Conservation (phyloP, 306 rosid species). For the Pterocarpus santalinus region DNA sequence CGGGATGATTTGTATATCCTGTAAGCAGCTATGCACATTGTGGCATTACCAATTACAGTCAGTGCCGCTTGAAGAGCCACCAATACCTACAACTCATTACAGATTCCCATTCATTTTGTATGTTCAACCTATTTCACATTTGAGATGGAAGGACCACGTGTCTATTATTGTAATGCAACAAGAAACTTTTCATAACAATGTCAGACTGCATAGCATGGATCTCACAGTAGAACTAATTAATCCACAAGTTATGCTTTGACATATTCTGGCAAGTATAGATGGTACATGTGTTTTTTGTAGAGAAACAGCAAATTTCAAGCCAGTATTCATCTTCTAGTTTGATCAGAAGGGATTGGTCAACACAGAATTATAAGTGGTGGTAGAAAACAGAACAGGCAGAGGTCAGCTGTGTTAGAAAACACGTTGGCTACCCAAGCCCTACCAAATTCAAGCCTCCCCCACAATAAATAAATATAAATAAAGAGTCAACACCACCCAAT, state of each 20-base stretch:
- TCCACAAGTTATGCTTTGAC: neutral
- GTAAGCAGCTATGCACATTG: conserved; percentile 93
- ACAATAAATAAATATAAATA: too few species aligned
- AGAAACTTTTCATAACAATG: conserved; percentile 16
- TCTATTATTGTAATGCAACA: conserved; percentile 37
- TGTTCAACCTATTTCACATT: conserved; percentile 36
- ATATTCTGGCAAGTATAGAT: neutral
- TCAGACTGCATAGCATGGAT: conserved; percentile 4
- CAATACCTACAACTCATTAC: conserved; percentile 73
- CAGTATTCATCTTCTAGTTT: neutral
- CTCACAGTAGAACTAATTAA: conserved; percentile 14
- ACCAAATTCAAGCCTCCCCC: too few species aligned
- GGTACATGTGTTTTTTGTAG: neutral
- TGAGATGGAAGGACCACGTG: conserved; percentile 33
- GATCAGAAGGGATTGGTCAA: conserved; percentile 25
- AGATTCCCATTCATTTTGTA: conserved; percentile 33
- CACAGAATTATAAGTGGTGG: neutral
- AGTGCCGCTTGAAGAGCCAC: conserved; percentile 96
- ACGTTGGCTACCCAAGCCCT: neutral
- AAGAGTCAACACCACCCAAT: too few species aligned
- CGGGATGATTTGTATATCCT: conserved; percentile 80
- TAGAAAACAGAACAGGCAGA: neutral
- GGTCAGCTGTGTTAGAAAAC: too few species aligned
- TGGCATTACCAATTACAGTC: conserved; percentile 84
- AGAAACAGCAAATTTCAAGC: conserved; percentile 3